Percentiles rank a stretch among this genome's conserved stretches.
Evolutionary conservation across 192 early-diverging fungal genomes (phyloP).

Genomic region (Phlyctochytrium bullatum): DNA sequence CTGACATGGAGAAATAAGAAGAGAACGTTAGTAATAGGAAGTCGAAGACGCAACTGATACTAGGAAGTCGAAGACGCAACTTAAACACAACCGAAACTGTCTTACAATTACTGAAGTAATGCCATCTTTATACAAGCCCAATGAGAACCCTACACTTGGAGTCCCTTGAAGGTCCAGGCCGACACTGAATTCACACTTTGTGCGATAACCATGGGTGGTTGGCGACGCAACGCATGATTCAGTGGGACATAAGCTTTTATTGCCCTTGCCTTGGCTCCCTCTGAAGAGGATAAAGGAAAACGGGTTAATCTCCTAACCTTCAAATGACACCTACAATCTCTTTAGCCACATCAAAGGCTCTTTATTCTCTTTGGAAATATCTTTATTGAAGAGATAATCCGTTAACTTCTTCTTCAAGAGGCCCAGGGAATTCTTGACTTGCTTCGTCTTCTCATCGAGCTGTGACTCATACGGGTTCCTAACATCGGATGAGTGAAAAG

Average conservation of each 20-base stretch:
- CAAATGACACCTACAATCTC: constrained; percentile 11
- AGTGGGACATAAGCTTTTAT: constrained; percentile 25
- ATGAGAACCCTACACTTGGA: constrained; percentile 60
- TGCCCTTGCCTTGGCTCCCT: neutral
- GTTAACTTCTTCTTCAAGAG: constrained; percentile 33
- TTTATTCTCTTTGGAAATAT: constrained; percentile 32
- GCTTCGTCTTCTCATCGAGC: constrained; percentile 45
- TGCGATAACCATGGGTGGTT: constrained; percentile 58
- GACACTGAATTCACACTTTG: constrained; percentile 76
- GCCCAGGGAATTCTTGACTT: constrained; percentile 36
- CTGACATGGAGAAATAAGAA: neutral
- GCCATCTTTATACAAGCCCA: constrained; percentile 66
- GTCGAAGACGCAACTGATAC: neutral
- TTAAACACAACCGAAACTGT: neutral
- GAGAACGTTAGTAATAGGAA: too few species aligned
- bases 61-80: neutral
- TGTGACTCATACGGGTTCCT: constrained; percentile 57
- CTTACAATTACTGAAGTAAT: constrained; percentile 48
- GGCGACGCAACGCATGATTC: constrained; percentile 52
- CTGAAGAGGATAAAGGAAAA: neutral
- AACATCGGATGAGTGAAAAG: neutral
- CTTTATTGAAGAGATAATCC: constrained; percentile 17
- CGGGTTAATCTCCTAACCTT: neutral
- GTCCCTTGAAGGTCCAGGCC: constrained; percentile 57
- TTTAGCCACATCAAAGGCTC: constrained; percentile 21